Evolutionary conservation across 23 red algal genomes (phyloP).

Genomic region (Gracilaria domingensis): DNA sequence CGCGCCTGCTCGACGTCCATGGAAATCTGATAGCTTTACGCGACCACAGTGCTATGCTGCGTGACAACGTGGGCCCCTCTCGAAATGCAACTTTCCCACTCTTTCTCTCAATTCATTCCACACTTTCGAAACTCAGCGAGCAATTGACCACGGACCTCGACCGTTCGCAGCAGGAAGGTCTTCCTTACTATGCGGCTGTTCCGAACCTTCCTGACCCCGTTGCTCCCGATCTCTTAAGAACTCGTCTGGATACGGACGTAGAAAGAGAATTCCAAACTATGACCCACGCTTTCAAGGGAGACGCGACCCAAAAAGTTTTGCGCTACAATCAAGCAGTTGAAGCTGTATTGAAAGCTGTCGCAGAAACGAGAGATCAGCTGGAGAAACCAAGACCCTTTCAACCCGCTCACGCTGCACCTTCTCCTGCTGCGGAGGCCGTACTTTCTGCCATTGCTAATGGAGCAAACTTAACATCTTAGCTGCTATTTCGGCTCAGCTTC

Average conservation of each 20-base stretch:
- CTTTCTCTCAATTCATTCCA: slow-evolving; percentile 24
- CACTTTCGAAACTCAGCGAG: slow-evolving; percentile 4
- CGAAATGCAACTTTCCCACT: slow-evolving; percentile 31
- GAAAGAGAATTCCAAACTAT: slow-evolving; percentile 28
- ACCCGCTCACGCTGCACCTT: neutral
- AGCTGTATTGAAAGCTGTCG: slow-evolving; percentile 16
- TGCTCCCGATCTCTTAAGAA: slow-evolving; percentile 9
- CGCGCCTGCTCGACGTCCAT: slow-evolving; percentile 28
- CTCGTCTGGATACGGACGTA: slow-evolving; percentile 10
- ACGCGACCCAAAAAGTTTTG: slow-evolving; percentile 18
- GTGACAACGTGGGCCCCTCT: slow-evolving; percentile 29
- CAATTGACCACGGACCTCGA: slow-evolving; percentile 22
- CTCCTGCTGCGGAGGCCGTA: neutral
- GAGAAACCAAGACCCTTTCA: slow-evolving; percentile 2
- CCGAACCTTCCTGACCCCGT: slow-evolving; percentile 29
- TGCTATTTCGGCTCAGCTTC: neutral
- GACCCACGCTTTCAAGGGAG: slow-evolving; percentile 31
- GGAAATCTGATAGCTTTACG: slow-evolving; percentile 16
- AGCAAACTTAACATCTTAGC: neutral
- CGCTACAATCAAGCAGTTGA: slow-evolving; percentile 36
- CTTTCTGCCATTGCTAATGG: slow-evolving; percentile 5
- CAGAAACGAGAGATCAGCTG: slow-evolving; percentile 13
- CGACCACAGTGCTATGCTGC: slow-evolving; percentile 26
- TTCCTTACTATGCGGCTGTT: slow-evolving; percentile 33
- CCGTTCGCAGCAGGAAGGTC: slow-evolving; percentile 29